Evolutionary conservation across 257 asterid species (phyloP).

Genomic region (Ehretia macrophylla): DNA sequence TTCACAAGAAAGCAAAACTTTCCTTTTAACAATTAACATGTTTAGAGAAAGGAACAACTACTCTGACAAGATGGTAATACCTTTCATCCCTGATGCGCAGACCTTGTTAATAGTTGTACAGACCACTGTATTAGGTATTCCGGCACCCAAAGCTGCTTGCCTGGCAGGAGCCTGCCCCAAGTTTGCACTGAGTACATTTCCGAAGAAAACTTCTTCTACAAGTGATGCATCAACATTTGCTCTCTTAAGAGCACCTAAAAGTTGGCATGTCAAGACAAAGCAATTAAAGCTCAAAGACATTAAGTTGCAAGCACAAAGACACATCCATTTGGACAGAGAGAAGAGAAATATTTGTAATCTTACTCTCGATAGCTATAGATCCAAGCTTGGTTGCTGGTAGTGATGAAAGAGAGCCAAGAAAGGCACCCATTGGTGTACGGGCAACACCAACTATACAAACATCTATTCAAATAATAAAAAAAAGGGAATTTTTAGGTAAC

Average conservation of each 20-base stretch:
- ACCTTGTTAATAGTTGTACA: conserved; percentile 96
- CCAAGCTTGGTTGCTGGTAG: conserved; percentile 93
- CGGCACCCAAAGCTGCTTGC: conserved; percentile 98
- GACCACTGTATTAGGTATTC: conserved; percentile 76
- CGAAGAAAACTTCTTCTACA: conserved; percentile 89
- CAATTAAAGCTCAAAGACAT: conserved; percentile 6
- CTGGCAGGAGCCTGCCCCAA: conserved; percentile 99
- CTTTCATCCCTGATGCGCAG: conserved; percentile 99
- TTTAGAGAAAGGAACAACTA: not conserved
- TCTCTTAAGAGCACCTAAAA: conserved; percentile 87
- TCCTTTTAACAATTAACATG: not conserved
- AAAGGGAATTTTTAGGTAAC: not conserved
- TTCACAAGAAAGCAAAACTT: not conserved
- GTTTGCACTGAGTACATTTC: conserved; percentile 96
- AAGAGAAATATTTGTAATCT: conserved; percentile 18
- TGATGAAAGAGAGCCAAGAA: conserved; percentile 91
- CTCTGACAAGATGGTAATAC: conserved; percentile 27
- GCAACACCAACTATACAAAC: conserved; percentile 97
- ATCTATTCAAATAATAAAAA: conserved; percentile 41
- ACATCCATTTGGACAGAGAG: conserved; percentile 7
- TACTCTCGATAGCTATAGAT: conserved; percentile 86
- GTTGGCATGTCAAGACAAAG: conserved; percentile 10
- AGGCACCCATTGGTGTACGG: conserved; percentile 95
- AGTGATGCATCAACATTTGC: conserved; percentile 84
- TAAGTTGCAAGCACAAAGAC: not conserved